Base-by-base conservation (phyloP, 140 eudicot species). In the Anethum foeniculum region DNA sequence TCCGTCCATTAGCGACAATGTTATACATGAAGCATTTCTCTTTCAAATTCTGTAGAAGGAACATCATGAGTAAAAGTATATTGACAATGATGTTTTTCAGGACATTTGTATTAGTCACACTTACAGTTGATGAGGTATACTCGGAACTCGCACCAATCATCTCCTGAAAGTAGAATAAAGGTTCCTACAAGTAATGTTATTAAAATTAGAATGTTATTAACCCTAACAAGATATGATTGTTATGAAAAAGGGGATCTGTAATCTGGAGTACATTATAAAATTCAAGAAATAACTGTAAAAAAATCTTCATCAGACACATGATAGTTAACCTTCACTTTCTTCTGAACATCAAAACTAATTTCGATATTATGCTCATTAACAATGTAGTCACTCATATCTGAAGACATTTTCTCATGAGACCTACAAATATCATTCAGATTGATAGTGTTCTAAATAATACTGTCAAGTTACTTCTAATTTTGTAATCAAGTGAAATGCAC, bases 1-100 rank as follows among this genome's bases (percentile, higher is more conserved):
- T 94, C 74, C 99, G 95, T 39, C 99, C 99, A 84, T 94, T 94
- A 64, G 98, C 97, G 81, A 94, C 97, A 65, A 94, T 92, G 87
- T 94, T 97, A 84, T 92, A 94, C 80, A 94, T 82, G 86, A 94
- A 94, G 46, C 77, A 86, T 90, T 94, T 94, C 83, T 94, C 98
- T 76, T 79, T 86, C 18, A 83, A 80, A 79, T 81, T 81, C 98
- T 94, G 86, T 76, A 83, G 38, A 58, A 43, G 54, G 76, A 51
- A 69, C 72, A 62, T 51, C 14, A 64, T 13, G 72, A 51, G 72
- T 79, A 67, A 15, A 48, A 19, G 14, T 30, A 14, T 28, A 43
- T 19, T 30, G 69, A 60, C 25, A 76, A 30, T 43, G 32, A 69
- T 65, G 43, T 16, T 16, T 72, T 39, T 48, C 48, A 72, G 49